These are phyloP conservation scores for Sugiyamaella chiloensis DNA, from an alignment of 805 yeast species.

Conservation along the genomic window DNA sequence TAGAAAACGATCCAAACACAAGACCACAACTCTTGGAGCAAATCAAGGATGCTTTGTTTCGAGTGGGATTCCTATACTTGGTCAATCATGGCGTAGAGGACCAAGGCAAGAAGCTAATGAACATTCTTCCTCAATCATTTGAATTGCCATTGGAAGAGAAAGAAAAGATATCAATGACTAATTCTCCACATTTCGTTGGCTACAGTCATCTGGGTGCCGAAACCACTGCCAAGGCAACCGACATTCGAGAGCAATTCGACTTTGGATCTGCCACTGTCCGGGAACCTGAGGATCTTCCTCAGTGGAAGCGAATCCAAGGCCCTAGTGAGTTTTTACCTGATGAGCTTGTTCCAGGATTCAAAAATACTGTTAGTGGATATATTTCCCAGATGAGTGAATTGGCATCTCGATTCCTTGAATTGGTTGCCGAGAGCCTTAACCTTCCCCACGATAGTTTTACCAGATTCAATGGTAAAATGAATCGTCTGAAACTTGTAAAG, in stretches of 20 bases:
- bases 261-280: conserved; percentile 48
- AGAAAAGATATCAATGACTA: conserved; percentile 47
- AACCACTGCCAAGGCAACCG: conserved; percentile 50
- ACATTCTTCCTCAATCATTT: conserved; percentile 44
- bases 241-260: conserved; percentile 62
- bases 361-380: conserved; percentile 41
- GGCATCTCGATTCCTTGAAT: conserved; percentile 40
- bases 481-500: conserved; percentile 56
- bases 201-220: conserved; percentile 57
- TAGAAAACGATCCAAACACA: conserved; percentile 42
- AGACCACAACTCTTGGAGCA: conserved; percentile 40
- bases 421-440: conserved; percentile 57
- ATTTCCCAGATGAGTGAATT: conserved; percentile 46
- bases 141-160: conserved; percentile 46
- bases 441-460: conserved; percentile 45
- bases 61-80: conserved; percentile 54
- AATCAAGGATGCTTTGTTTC: conserved; percentile 46
- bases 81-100: conserved; percentile 45
- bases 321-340: conserved; percentile 55
- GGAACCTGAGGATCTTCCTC: conserved; percentile 35
- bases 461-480: conserved; percentile 47
- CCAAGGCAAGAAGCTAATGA: conserved; percentile 38
- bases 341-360: conserved; percentile 41
- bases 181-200: conserved; percentile 58
- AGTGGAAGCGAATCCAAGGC: conserved; percentile 51